A percentile compares a stretch with the other conserved stretches of the same genome.
Conservation (phyloP, 2,329 filamentous ascomycete genomes). For the Polytolypa hystricis region DNA sequence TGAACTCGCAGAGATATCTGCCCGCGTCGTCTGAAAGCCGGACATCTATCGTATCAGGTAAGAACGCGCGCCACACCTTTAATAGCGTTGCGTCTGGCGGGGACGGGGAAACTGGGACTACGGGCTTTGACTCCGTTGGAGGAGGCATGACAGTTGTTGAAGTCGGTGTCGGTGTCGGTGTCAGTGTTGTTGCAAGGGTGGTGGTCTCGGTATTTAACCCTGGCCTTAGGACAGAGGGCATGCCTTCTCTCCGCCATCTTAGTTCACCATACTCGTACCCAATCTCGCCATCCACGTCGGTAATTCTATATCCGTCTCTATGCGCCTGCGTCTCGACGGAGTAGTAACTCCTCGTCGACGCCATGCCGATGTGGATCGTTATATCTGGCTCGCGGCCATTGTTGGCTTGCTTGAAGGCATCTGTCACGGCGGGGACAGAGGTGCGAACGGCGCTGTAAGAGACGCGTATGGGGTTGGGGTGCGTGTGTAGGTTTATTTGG, state of each 20-base stretch:
- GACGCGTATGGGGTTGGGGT: slow-evolving; percentile 58
- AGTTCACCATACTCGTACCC: slow-evolving; percentile 34
- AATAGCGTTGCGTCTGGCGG: slow-evolving; percentile 26
- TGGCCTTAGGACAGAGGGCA: slow-evolving; percentile 43
- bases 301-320: slow-evolving; percentile 58
- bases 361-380: slow-evolving; percentile 71
- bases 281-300: slow-evolving; percentile 53
- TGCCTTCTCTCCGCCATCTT: slow-evolving; percentile 39
- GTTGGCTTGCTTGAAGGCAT: slow-evolving; percentile 29
- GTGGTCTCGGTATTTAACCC: slow-evolving; percentile 22
- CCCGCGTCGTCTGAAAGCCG: slow-evolving; percentile 60
- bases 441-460: slow-evolving; percentile 56
- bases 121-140: slow-evolving; percentile 1
- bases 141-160: slow-evolving; percentile 1
- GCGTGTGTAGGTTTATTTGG: slow-evolving; percentile 34
- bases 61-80: slow-evolving; percentile 23
- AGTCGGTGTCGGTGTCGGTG: not conserved
- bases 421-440: slow-evolving; percentile 54
- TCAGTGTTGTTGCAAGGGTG: not conserved
- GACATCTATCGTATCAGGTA: slow-evolving; percentile 26
- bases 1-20: slow-evolving; percentile 67
- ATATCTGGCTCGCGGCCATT: slow-evolving; percentile 46
- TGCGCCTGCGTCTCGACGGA: slow-evolving; percentile 60
- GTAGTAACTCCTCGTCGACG: slow-evolving; percentile 53
- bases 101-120: slow-evolving; percentile 14